Percentiles rank a stretch among this genome's conserved stretches.
These are phyloP conservation scores for Leccinum insigne DNA, from an alignment of 1,284 basidiomycete species.

Conservation along the genomic window DNA sequence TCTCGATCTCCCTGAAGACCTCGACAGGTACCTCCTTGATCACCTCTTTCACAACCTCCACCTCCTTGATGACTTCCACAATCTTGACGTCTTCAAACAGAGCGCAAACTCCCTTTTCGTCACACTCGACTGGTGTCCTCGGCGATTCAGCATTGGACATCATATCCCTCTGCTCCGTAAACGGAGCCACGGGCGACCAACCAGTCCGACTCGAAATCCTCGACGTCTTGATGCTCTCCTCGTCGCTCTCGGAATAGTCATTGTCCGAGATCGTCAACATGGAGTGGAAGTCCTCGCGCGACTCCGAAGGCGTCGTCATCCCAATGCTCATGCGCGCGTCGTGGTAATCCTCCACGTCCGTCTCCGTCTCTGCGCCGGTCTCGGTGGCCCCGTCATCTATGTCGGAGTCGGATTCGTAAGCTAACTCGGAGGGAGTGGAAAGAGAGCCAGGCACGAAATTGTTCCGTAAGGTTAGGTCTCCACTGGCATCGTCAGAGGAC, in stretches of 20 bases:
- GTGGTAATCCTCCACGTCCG: conserved; percentile 66
- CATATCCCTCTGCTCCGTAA: conserved; percentile 12
- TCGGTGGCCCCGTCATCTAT: conserved; percentile 54
- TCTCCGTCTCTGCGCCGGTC: conserved; percentile 67
- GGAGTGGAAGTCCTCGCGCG: conserved; percentile 74
- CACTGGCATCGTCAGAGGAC: conserved; percentile 42
- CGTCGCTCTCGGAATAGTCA: conserved; percentile 57
- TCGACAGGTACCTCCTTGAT: conserved; percentile 26
- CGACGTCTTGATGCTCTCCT: conserved; percentile 69
- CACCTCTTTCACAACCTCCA: neutral
- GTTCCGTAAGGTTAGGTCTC: conserved; percentile 41
- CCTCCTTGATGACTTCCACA: conserved; percentile 31
- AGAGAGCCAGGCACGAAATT: conserved; percentile 36
- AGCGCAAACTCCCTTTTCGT: conserved; percentile 40
- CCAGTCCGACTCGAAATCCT: conserved; percentile 38
- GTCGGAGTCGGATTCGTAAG: conserved; percentile 35
- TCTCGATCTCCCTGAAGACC: conserved; percentile 24
- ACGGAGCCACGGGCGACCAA: conserved; percentile 30
- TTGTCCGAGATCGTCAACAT: conserved; percentile 72
- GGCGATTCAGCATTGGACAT: conserved; percentile 10
- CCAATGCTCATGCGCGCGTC: conserved; percentile 78
- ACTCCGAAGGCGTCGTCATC: conserved; percentile 60
- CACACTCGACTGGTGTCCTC: conserved; percentile 34
- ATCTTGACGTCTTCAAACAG: conserved; percentile 33
- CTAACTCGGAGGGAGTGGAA: conserved; percentile 22